A percentile compares a stretch with the other conserved stretches of the same genome.
These are phyloP conservation scores for Astrocystis sublimbata DNA, from an alignment of 495 filamentous ascomycete species.

Conservation along the genomic window DNA sequence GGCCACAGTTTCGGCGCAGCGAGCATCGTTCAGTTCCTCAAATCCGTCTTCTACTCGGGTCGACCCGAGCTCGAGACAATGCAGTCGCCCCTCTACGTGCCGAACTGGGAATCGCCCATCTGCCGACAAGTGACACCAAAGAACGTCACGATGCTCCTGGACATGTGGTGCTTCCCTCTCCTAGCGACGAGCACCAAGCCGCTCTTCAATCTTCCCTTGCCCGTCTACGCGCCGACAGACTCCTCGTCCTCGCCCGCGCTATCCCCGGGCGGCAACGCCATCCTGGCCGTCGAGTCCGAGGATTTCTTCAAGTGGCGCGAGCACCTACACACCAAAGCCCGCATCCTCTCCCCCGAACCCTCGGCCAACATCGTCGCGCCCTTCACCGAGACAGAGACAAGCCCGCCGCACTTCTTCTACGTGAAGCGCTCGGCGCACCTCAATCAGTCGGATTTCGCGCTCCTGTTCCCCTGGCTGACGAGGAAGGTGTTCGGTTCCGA, in stretches of 20 bases:
- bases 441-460: conserved; percentile 74
- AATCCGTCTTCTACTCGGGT: conserved; percentile 63
- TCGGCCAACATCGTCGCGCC: conserved; percentile 28
- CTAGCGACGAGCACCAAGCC: conserved; percentile 52
- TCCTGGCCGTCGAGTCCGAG: conserved; percentile 67
- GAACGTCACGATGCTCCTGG: conserved; percentile 63
- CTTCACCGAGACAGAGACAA: conserved; percentile 24
- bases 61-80: conserved; percentile 34
- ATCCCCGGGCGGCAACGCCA: conserved; percentile 46
- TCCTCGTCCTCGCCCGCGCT: conserved; percentile 5
- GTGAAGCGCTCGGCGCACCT: conserved; percentile 64
- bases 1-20: conserved; percentile 79
- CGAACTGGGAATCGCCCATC: conserved; percentile 49
- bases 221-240: conserved; percentile 51
- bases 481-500: conserved; percentile 58
- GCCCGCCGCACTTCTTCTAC: conserved; percentile 62
- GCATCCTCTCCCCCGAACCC: conserved; percentile 55
- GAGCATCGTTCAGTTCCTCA: conserved; percentile 70
- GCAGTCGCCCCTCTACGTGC: conserved; percentile 49
- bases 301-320: conserved; percentile 71
- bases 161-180: conserved; percentile 74
- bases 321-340: conserved; percentile 62
- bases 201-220: conserved; percentile 66
- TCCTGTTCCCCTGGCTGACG: conserved; percentile 70
- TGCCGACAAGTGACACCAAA: conserved; percentile 61